These are phyloP conservation scores for Paecilomyces variotii DNA, from an alignment of 2,329 filamentous ascomycete species.

Conservation along the genomic window DNA sequence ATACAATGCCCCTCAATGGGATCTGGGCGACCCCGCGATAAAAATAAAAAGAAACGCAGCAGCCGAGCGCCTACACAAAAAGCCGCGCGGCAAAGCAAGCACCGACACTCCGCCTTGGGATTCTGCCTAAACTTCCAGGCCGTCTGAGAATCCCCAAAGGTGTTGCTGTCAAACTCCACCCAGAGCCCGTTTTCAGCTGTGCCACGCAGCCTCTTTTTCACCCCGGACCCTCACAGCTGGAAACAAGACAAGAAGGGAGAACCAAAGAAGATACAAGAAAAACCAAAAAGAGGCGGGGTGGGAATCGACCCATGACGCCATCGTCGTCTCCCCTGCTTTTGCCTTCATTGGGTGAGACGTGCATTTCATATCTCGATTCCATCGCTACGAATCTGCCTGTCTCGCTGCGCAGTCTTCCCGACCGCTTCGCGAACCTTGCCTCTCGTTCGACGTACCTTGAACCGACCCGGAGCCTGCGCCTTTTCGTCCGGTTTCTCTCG, in stretches of 20 bases:
- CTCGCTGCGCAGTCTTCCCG: constrained; percentile 24
- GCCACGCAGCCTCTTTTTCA: background rate
- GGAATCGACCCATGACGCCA: constrained; percentile 28
- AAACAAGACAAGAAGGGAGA: constrained; percentile 19
- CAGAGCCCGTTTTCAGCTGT: constrained; percentile 10
- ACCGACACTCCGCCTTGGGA: background rate
- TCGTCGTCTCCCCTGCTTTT: constrained; percentile 28
- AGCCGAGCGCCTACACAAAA: background rate
- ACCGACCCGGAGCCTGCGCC: constrained; percentile 6
- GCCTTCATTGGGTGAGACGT: constrained; percentile 34
- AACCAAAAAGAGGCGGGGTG: background rate
- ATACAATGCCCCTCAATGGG: background rate
- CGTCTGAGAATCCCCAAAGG: background rate
- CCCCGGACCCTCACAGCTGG: background rate
- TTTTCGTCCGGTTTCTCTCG: constrained; percentile 14
- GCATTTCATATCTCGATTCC: constrained; percentile 30
- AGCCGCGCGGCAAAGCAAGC: background rate
- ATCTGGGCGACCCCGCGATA: background rate
- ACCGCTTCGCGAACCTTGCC: constrained; percentile 18
- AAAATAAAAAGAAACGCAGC: background rate
- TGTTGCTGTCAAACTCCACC: background rate
- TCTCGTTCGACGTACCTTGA: constrained; percentile 11
- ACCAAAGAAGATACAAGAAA: too few relatives aligned
- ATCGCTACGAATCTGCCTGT: constrained; percentile 23
- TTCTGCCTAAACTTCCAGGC: background rate